Evolutionary conservation across 495 filamentous ascomycete species (phyloP).

Genomic region (Penicillium steckii): DNA sequence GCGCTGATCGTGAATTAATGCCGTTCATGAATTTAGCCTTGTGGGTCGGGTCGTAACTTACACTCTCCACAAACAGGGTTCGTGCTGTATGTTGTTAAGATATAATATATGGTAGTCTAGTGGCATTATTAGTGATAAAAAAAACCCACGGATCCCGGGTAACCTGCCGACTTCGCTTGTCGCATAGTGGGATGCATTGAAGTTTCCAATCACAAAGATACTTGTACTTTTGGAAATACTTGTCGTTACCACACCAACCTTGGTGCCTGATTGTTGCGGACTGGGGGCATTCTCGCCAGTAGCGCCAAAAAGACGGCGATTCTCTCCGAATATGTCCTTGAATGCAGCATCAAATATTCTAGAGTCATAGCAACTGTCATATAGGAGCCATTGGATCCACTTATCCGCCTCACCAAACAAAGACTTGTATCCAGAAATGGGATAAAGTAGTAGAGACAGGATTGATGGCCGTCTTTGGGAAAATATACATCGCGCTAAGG

Average conservation of each 20-base stretch:
- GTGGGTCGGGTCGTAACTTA: constrained; percentile 12
- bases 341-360: constrained; percentile 23
- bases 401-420: constrained; percentile 14
- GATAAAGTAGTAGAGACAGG: constrained; percentile 4
- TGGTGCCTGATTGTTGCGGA: constrained; percentile 4
- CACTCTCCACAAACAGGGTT: constrained; percentile 22
- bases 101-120: constrained; percentile 25
- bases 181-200: constrained; percentile 7
- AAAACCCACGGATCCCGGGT: neutral
- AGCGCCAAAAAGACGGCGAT: constrained; percentile 24
- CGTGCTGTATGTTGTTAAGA: constrained; percentile 10
- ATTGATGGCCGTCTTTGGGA: constrained; percentile 8
- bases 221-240: constrained; percentile 22
- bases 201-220: constrained; percentile 26
- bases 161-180: constrained; percentile 10
- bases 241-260: constrained; percentile 20
- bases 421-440: constrained; percentile 9
- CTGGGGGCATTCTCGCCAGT: neutral
- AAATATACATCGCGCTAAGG: constrained; percentile 26
- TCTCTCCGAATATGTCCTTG: constrained; percentile 21
- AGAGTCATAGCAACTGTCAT: constrained; percentile 30
- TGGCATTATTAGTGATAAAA: neutral
- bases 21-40: neutral
- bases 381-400: constrained; percentile 24
- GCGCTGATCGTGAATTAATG: constrained; percentile 12